Base-by-base conservation (phyloP, 768 basidiomycete genomes). In the Hericium rajendrae region DNA sequence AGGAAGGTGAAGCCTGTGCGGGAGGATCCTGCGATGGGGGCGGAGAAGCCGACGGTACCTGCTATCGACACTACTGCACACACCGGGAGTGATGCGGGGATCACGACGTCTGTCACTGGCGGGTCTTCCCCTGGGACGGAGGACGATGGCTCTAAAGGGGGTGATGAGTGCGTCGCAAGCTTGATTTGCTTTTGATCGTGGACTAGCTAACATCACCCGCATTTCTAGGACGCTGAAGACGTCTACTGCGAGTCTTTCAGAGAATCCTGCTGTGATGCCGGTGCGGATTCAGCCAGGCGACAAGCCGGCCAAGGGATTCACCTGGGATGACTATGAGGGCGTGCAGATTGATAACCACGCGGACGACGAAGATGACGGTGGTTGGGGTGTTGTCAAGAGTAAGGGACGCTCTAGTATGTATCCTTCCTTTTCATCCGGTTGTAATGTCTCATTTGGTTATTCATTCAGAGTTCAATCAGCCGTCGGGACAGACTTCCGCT, bases 261-360 rank as follows among this genome's bases (percentile, higher is more conserved):
- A 46, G 50, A 38, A 56, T 43, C 74, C 86, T n/a, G 81, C 83
- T 38, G 85, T 89, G 57, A 80, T 87, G 74, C 86, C 86, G 22
- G 77, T 89, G 4, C 76, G 76, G 60, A 82, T 85, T 15, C 70
- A 64, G 10, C 69, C 80, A n/a, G 75, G 76, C 56, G 82, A 85
- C 55, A 73, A 75, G 43, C 84, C 86, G 15, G 82, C 79, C 8
- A 69, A 74, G 6, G 86, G 87, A 0, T 86, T 85, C 67, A 81
- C 85, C 0, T 88, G 85, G 88, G 83, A 71, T 0, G 87, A 90
- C 71, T 89, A 89, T 64, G 88, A 89, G 57, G 85, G 88, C 53
- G 80, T 80, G 20, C 76, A 66, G n/a, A 77, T 77, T 51, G 83
- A 83, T 48, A 82, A 79, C 4, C 85, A 83, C 57, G 85, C 83